Evolutionary conservation across 768 basidiomycete genomes (phyloP).

Genomic region (Neoboletus subvelutipes): DNA sequence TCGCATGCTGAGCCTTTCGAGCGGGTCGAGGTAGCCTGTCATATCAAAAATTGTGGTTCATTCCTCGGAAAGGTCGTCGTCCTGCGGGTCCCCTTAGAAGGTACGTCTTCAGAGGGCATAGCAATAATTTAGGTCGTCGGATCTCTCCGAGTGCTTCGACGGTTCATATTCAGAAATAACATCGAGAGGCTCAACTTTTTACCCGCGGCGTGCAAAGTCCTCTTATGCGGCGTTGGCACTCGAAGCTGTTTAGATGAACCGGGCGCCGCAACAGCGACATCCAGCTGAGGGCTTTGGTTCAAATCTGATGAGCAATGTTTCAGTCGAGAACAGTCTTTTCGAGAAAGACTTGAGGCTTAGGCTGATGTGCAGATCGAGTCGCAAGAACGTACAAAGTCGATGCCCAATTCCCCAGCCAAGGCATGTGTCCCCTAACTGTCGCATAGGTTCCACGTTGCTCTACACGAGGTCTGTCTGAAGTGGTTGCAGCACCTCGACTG

Average conservation of each 20-base stretch:
- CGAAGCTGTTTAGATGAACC: background rate
- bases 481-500: background rate
- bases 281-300: background rate
- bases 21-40: background rate
- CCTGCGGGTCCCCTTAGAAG: background rate
- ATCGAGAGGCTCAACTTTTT: background rate
- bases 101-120: background rate
- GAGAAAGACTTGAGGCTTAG: background rate
- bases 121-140: background rate
- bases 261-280: background rate
- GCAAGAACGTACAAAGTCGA: background rate
- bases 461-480: background rate
- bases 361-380: background rate
- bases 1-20: background rate
- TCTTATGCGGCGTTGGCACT: background rate
- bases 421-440: background rate
- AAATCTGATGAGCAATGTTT: background rate
- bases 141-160: background rate
- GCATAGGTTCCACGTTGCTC: background rate
- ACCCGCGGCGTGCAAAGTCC: background rate
- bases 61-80: background rate
- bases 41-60: background rate
- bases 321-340: background rate
- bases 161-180: background rate
- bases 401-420: background rate